Evolutionary conservation across 345 rosid species (phyloP).

Genomic region (Nephelium lappaceum): DNA sequence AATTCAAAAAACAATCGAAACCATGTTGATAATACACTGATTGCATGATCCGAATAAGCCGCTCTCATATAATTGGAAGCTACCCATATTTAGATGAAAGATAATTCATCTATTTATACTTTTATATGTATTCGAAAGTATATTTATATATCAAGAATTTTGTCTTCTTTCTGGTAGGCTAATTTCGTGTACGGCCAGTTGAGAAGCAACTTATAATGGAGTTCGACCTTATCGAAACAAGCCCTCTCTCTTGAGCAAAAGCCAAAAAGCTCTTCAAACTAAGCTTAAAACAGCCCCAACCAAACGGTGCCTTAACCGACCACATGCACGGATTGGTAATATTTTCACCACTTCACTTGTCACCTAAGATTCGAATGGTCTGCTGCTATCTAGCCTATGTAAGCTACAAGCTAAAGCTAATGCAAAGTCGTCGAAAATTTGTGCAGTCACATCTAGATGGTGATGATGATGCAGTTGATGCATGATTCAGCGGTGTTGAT

Average conservation of each 20-base stretch:
- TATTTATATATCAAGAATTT: background rate
- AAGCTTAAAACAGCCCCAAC: background rate
- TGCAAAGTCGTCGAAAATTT: background rate
- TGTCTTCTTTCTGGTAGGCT: background rate
- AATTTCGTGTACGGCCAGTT: background rate
- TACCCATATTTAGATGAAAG: too few species aligned
- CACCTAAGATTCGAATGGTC: constrained; percentile 13
- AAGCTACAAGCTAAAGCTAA: too few species aligned
- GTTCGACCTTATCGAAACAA: background rate
- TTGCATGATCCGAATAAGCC: too few species aligned
- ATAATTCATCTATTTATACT: too few species aligned
- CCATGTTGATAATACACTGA: too few species aligned
- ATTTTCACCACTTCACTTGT: background rate
- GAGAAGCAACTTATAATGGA: background rate
- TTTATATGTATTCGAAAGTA: too few species aligned
- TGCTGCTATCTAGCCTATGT: background rate
- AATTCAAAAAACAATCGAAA: too few species aligned
- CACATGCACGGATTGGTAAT: background rate
- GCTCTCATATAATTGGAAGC: too few species aligned
- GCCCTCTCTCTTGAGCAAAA: background rate
- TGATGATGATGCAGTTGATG: background rate
- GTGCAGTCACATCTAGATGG: background rate
- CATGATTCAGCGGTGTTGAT: constrained; percentile 27
- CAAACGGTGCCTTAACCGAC: constrained; percentile 16
- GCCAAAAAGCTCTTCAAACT: background rate